Evolutionary conservation across 2,329 filamentous ascomycete species (phyloP).

Genomic region (Cercospora citrullina): DNA sequence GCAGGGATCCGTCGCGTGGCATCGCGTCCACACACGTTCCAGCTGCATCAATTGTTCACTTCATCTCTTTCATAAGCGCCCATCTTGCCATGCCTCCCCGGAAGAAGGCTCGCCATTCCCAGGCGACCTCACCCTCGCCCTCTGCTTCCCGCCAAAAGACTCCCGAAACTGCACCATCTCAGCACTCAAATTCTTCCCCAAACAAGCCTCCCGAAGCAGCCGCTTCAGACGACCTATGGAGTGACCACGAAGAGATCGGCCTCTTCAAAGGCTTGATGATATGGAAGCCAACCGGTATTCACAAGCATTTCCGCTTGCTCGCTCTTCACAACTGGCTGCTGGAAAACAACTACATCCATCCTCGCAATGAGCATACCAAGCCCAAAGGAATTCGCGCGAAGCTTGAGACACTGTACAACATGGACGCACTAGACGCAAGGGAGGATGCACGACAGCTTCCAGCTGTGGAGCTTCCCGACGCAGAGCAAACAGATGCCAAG

Average conservation of each 20-base stretch:
- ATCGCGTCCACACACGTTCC: constrained; percentile 6
- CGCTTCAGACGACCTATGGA: constrained; percentile 71
- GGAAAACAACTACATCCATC: constrained; percentile 39
- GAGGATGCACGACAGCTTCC: constrained; percentile 62
- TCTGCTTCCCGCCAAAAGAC: constrained; percentile 44
- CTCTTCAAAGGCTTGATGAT: constrained; percentile 89
- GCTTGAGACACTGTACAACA: constrained; percentile 77
- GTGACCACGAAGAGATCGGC: constrained; percentile 89
- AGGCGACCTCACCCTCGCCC: constrained; percentile 58
- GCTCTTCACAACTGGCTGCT: constrained; percentile 57
- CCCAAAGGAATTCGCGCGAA: constrained; percentile 93
- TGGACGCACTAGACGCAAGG: constrained; percentile 81
- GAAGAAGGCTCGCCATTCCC: constrained; percentile 62
- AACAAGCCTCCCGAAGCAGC: neutral
- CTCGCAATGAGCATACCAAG: constrained; percentile 64
- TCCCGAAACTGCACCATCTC: constrained; percentile 23
- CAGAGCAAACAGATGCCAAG: constrained; percentile 42
- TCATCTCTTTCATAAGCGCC: neutral
- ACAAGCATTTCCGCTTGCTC: constrained; percentile 92
- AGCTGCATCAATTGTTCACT: neutral
- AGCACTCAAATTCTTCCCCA: constrained; percentile 36
- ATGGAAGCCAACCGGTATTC: constrained; percentile 96
- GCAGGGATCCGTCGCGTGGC: constrained; percentile 8
- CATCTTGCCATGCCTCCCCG: constrained; percentile 62
- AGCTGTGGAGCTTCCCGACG: constrained; percentile 44